Base-by-base conservation (phyloP, 1,284 basidiomycete genomes). In the Boletus mariae region DNA sequence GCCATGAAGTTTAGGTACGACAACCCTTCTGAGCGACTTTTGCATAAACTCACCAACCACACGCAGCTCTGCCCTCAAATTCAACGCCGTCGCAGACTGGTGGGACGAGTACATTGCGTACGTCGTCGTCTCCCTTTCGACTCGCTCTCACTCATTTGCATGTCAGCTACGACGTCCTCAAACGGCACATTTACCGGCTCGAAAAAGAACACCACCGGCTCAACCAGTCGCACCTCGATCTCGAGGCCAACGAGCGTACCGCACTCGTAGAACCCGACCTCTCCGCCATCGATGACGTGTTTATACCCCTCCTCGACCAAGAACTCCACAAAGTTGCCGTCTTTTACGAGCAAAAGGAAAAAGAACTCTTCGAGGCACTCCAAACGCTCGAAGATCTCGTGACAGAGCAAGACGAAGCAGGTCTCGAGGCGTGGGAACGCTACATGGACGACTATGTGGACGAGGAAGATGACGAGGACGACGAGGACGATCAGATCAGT, bases 51-150 rank as follows among this genome's bases (percentile, higher is more conserved):
- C 20, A 9, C 34, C 11, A 41, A 15, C 15, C 4, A 13, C 34
- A n/a, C 9, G 1, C 49, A 85, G 83, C 60, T 85, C 83, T 29
- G 87, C 92, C 13, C 80, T 97, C 58, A 92, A 95, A 68, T 94
- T 96, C 73, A 97, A 98, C 65, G 89, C 92, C 23, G 91, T 95
- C 40, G 80, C 93, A 1, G 94, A 98, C 58, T 98, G 95, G 94
- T 90, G 89, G 82, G 90, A 94, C 63, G 85, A 94, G 59, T 98
- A 98, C 68, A 88, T 98, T 57, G 82, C 85, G 83, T 92, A 64
- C 59, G 87, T 55, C 34, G 8, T 29, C 9, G 8, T 29, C 9
- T 3, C 10, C 0, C 15, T 35, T 20, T 2, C 20, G 1, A 26
- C 13, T 11, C 37, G 34, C 26, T 12, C 7, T 7, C 4, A 6